Percentiles rank a stretch among this genome's conserved stretches.
phyloP scores from a whole-genome alignment of 805 yeast species.

The Saccharomycopsis lassenensis region DNA sequence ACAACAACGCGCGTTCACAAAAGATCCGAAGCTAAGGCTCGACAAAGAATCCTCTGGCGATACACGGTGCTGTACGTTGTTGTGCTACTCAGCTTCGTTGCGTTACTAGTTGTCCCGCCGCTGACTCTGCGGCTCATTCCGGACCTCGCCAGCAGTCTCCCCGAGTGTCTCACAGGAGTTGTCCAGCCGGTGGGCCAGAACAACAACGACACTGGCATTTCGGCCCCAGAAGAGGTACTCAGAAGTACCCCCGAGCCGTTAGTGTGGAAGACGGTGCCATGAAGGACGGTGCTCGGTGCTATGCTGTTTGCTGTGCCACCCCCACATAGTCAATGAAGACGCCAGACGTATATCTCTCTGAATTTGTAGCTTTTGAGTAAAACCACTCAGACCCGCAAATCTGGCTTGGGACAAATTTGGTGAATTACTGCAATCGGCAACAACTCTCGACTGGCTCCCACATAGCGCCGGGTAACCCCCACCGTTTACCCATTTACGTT shows the following conservation, averaged over 20 bases:
- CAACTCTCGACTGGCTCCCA: too few relatives aligned
- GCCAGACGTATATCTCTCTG: too few relatives aligned
- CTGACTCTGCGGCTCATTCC: conserved; percentile 55
- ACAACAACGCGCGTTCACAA: conserved; percentile 95
- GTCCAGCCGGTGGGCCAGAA: conserved; percentile 78
- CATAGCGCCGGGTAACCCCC: too few relatives aligned
- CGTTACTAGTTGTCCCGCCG: conserved; percentile 84
- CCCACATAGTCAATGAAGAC: too few relatives aligned
- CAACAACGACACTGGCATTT: conserved; percentile 53
- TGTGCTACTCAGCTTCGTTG: conserved; percentile 59
- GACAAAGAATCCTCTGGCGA: conserved; percentile 95
- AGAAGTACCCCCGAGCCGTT: conserved; percentile 40
- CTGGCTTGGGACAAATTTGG: too few relatives aligned
- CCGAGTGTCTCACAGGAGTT: conserved; percentile 48
- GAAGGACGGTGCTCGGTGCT: background rate
- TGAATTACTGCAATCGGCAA: too few relatives aligned
- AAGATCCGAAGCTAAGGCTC: conserved; percentile 92
- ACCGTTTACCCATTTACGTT: too few relatives aligned
- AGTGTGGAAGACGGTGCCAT: conserved; percentile 41
- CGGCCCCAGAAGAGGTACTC: conserved; percentile 22
- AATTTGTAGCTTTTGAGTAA: too few relatives aligned
- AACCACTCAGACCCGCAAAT: too few relatives aligned
- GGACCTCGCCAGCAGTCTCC: conserved; percentile 23
- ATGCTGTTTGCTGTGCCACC: too few relatives aligned
- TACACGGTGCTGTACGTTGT: conserved; percentile 74